Evolutionary conservation across 352 stramenopile genomes (phyloP).

Genomic region (Aphanomyces stellatus): DNA sequence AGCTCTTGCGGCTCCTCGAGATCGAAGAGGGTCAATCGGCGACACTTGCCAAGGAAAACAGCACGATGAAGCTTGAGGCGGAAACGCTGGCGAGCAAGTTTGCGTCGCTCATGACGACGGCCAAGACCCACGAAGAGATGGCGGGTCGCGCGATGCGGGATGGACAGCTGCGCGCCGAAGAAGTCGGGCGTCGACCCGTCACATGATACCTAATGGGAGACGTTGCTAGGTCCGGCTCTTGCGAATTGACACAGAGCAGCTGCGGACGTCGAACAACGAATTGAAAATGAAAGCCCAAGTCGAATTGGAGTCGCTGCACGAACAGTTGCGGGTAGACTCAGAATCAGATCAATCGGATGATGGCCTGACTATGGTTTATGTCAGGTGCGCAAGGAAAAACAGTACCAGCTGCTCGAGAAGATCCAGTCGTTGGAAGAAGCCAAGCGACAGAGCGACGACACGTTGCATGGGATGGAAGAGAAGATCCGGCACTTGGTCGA

Average conservation of each 20-base stretch:
- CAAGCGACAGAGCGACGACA: conserved; percentile 90
- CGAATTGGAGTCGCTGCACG: conserved; percentile 92
- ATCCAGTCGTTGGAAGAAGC: conserved; percentile 91
- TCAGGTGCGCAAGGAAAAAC: conserved; percentile 91
- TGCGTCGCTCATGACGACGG: conserved; percentile 79
- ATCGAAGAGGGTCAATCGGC: conserved; percentile 87
- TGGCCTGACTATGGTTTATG: neutral
- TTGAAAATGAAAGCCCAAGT: conserved; percentile 93
- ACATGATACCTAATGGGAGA: neutral
- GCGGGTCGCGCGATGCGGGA: conserved; percentile 81
- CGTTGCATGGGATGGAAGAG: conserved; percentile 84
- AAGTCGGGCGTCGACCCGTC: conserved; percentile 44
- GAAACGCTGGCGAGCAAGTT: conserved; percentile 86
- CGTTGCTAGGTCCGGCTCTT: conserved; percentile 2
- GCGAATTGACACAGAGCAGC: conserved; percentile 72
- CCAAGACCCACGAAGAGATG: conserved; percentile 91
- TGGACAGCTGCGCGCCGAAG: conserved; percentile 89
- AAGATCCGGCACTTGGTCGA: conserved; percentile 83
- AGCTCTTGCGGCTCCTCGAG: conserved; percentile 92
- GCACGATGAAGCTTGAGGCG: conserved; percentile 55
- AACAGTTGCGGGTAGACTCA: conserved; percentile 83
- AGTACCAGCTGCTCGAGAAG: conserved; percentile 96
- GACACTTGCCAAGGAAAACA: conserved; percentile 47
- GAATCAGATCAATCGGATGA: no score
- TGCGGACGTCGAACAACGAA: conserved; percentile 90